These are phyloP conservation scores for Macrophomina pseudophaseolina DNA, from an alignment of 2,329 filamentous ascomycete genomes.

Conservation along the genomic window DNA sequence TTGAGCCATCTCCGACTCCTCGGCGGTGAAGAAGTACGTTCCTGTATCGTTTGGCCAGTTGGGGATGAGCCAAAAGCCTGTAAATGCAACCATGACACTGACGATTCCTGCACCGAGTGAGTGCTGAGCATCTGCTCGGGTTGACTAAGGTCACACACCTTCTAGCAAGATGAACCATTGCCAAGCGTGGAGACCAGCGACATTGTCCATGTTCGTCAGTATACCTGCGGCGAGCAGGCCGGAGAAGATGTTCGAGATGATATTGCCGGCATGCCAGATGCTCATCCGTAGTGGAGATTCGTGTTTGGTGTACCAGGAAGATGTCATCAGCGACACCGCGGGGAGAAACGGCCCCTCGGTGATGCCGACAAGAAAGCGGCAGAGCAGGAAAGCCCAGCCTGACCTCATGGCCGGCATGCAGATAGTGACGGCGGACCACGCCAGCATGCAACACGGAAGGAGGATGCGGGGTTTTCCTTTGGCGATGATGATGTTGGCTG, in stretches of 20 bases:
- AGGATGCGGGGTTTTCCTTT: slow-evolving; percentile 39
- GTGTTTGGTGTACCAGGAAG: slow-evolving; percentile 59
- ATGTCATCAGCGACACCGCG: slow-evolving; percentile 42
- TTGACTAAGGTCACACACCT: slow-evolving; percentile 30
- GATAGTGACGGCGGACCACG: slow-evolving; percentile 51
- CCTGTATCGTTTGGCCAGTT: slow-evolving; percentile 61
- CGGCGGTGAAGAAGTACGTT: slow-evolving; percentile 42
- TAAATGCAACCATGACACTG: slow-evolving; percentile 42
- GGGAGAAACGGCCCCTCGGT: slow-evolving; percentile 48
- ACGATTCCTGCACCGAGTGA: slow-evolving; percentile 27
- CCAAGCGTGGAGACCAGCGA: slow-evolving; percentile 41
- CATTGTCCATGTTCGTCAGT: slow-evolving; percentile 44
- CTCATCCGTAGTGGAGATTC: slow-evolving; percentile 58
- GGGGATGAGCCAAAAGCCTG: slow-evolving; percentile 44
- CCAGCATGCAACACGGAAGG: slow-evolving; percentile 48
- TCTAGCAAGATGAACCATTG: slow-evolving; percentile 42
- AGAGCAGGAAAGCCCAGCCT: slow-evolving; percentile 42
- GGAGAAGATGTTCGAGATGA: slow-evolving; percentile 58
- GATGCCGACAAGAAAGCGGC: slow-evolving; percentile 47
- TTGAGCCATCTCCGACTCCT: slow-evolving; percentile 45
- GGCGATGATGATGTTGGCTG: slow-evolving; percentile 3
- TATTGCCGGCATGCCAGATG: slow-evolving; percentile 57
- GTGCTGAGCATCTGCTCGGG: not conserved
- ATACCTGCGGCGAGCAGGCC: slow-evolving; percentile 60
- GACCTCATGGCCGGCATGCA: slow-evolving; percentile 51